A percentile compares a stretch with the other conserved stretches of the same genome.
Evolutionary conservation across 352 stramenopile genomes (phyloP).

Genomic region (Globisporangium heterothallicum): DNA sequence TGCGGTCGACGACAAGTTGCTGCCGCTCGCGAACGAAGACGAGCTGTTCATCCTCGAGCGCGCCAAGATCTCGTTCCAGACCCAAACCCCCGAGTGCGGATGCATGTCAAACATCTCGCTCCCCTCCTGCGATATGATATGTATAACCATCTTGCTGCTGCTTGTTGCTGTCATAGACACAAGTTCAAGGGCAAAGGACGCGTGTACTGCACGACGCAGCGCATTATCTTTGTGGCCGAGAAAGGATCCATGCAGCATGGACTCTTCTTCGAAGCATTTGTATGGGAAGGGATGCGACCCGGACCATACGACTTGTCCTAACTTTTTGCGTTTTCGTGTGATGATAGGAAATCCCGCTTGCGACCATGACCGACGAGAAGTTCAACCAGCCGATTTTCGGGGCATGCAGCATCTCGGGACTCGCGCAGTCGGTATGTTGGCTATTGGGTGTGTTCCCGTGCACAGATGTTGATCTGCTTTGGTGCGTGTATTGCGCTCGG

Average conservation of each 20-base stretch:
- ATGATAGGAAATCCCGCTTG: constrained; percentile 67
- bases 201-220: constrained; percentile 83
- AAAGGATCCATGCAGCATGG: constrained; percentile 60
- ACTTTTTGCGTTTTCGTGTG: neutral
- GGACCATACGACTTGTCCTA: neutral
- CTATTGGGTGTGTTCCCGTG: no score
- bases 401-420: constrained; percentile 78
- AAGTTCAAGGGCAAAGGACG: constrained; percentile 74
- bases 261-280: constrained; percentile 67
- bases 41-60: constrained; percentile 83
- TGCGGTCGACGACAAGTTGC: constrained; percentile 59
- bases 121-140: neutral
- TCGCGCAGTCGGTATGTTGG: constrained; percentile 45
- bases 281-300: constrained; percentile 20
- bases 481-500: no score
- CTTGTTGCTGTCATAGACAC: constrained; percentile 14
- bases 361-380: constrained; percentile 80
- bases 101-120: neutral
- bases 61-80: constrained; percentile 73
- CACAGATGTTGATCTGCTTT: no score
- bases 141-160: neutral
- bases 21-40: constrained; percentile 73
- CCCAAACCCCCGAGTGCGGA: constrained; percentile 51
- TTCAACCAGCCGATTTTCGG: constrained; percentile 90
- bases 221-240: constrained; percentile 82